A percentile compares a stretch with the other conserved stretches of the same genome.
Conservation (phyloP, 2,329 filamentous ascomycete species). For the Claviceps arundinis region DNA sequence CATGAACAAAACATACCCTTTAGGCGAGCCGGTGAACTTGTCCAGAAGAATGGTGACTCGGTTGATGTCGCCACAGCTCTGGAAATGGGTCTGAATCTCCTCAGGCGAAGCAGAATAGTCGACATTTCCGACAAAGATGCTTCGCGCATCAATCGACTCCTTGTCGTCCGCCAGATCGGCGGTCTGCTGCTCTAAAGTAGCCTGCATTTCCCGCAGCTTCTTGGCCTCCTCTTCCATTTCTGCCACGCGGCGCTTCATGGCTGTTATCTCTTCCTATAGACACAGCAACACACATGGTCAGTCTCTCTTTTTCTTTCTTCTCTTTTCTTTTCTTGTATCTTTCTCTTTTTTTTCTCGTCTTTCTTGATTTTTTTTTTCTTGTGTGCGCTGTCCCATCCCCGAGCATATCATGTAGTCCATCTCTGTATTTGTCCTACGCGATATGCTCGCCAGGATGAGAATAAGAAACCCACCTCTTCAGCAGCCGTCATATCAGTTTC, state of each 20-base stretch:
- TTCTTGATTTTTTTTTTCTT: background rate
- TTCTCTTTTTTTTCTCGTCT: background rate
- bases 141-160: conserved; percentile 87
- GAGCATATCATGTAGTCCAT: background rate
- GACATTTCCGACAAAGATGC: conserved; percentile 97
- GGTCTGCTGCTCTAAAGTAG: conserved; percentile 69
- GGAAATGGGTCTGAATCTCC: conserved; percentile 93
- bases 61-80: conserved; percentile 94
- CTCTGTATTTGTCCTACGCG: background rate
- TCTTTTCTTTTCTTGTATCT: background rate
- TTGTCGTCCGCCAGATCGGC: conserved; percentile 81
- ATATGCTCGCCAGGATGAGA: conserved; percentile 1
- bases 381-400: background rate
- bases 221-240: conserved; percentile 87
- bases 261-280: conserved; percentile 61
- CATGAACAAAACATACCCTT: conserved; percentile 50
- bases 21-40: conserved; percentile 98
- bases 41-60: conserved; percentile 93
- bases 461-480: conserved; percentile 9
- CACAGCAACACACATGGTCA: conserved; percentile 15
- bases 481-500: conserved; percentile 8
- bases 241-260: conserved; percentile 75
- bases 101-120: conserved; percentile 95
- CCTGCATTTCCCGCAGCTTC: conserved; percentile 79
- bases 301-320: conserved; percentile 10